Base-by-base conservation (phyloP, 148 eudicot species). In the Nepenthes gracilis region DNA sequence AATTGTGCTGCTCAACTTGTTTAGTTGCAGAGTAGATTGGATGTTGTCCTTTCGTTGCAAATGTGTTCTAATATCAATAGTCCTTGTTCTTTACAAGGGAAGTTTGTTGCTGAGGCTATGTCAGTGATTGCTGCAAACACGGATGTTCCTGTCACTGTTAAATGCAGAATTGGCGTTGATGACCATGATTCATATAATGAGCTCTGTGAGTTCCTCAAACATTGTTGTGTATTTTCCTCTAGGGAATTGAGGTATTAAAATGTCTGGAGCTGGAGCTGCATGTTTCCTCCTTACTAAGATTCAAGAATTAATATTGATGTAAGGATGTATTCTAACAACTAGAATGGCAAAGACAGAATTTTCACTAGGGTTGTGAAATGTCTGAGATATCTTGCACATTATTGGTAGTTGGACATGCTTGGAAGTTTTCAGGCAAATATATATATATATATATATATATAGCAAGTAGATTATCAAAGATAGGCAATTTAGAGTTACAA, bases 101-200 rank as follows among this genome's bases (percentile, higher is more conserved):
- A 93, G 96, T 93, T 93, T 70, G 96, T 88, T 72, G 99, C 92
- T n/a, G 78, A 88, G 83, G 95, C 99, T 33, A 93, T 93, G 99
- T 78, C 92, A 59, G 95, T 86, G 65, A 93, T 93, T 67, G 88
- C 99, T 67, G 92, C 95, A 61, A 88, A 93, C 62, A 74, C 96
- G 59, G 70, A 82, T 78, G 95, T 72, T 80, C 96, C 96, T 36
- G 99, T 93, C 54, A 93, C 87, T 57, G 96, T 93, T 55, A 93
- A 93, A 67, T 93, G 99, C 72, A 83, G 99, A 58, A 88, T 89
- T 72, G 99, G 99, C 70, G 95, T 93, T 47, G 99, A 93, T 72
- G 72, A 93, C 64, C 89, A 78, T 55, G 99, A 93, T 76, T 93
- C 99, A 52, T 92, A 93, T 68, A 79, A 84, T 73, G 92, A 93